Percentiles rank a stretch among this genome's conserved stretches.
Conservation (phyloP, 2,329 filamentous ascomycete genomes). For the Alternaria brassicicola region DNA sequence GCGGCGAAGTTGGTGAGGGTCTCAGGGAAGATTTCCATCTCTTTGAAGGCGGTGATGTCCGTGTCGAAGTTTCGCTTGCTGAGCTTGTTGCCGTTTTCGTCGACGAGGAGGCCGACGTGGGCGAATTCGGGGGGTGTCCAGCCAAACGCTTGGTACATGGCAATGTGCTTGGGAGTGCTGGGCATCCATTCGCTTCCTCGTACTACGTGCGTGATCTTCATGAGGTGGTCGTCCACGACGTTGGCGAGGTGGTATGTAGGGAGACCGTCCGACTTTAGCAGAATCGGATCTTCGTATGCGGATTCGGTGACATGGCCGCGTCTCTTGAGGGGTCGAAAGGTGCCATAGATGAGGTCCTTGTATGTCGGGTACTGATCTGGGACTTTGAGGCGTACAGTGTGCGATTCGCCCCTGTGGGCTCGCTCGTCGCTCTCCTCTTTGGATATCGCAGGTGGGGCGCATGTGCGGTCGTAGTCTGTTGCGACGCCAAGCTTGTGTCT, state of each 20-base stretch:
- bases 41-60: constrained; percentile 63
- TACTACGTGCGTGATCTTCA: constrained; percentile 95
- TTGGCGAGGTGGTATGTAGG: constrained; percentile 98
- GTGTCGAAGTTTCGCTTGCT: constrained; percentile 83
- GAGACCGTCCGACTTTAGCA: constrained; percentile 88
- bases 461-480: constrained; percentile 74
- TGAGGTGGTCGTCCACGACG: constrained; percentile 92
- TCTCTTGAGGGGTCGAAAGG: constrained; percentile 40
- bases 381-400: constrained; percentile 77
- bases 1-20: constrained; percentile 81
- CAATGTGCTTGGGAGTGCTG: constrained; percentile 81
- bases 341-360: constrained; percentile 80
- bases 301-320: constrained; percentile 50
- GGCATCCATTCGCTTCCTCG: constrained; percentile 96
- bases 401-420: constrained; percentile 69
- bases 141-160: constrained; percentile 58
- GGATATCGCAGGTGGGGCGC: constrained; percentile 64
- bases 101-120: constrained; percentile 57
- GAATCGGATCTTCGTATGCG: constrained; percentile 79
- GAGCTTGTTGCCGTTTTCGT: constrained; percentile 56
- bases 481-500: constrained; percentile 64
- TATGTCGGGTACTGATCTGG: constrained; percentile 68
- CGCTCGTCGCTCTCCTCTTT: constrained; percentile 71
- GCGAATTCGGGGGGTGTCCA: constrained; percentile 57
- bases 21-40: constrained; percentile 67